Base-by-base conservation (phyloP, 2,329 filamentous ascomycete genomes). In the Neoarthrinium moseri region DNA sequence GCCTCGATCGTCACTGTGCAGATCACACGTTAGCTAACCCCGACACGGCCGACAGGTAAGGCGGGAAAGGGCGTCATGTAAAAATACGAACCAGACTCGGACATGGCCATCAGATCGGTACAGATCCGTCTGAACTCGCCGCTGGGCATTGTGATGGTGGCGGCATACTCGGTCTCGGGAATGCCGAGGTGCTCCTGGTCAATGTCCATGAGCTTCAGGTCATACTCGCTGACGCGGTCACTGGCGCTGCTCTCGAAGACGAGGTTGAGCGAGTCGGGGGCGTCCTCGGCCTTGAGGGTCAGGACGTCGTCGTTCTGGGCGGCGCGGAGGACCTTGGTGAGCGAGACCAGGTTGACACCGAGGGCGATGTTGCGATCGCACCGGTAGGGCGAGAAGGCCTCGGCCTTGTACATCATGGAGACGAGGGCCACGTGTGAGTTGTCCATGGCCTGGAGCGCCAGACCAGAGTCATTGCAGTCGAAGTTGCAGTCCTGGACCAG, bases 401-500 rank as follows among this genome's bases (percentile, higher is more conserved):
- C 94, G 50, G 92, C 88, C 75, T 94, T 94, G 69, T 99, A 87
- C 80, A 95, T 85, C 94, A 99, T 99, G 56, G 94, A 96, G 44
- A 99, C 94, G 45, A 99, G 89, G 52, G 94, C 94, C 61, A 99
- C 94, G 74, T 99, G 94, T 41, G 91, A 97, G 83, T 97, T 99
- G 79, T 99, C 94, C 95, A 99, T 99, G 64, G 94, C 94, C 74
- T 99, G 94, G 46, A 99, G 88, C 42, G 92, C 91, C 64, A 99
- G 94, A 52, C 94, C 94, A 45, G 90, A 92, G 80, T 99, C 95
- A 87, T 97, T 99, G 87, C 95, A 99, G 80, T 99, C 94, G 75
- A 99, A 99, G 76, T 99, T 99, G 85, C 94, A 99, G 75, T 99
- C 94, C 73, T 97, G 94, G 44, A 99, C 94, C 42, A 99, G 84